These are phyloP conservation scores for Russula sp. DNA, from an alignment of 768 basidiomycete genomes.

Conservation along the genomic window DNA sequence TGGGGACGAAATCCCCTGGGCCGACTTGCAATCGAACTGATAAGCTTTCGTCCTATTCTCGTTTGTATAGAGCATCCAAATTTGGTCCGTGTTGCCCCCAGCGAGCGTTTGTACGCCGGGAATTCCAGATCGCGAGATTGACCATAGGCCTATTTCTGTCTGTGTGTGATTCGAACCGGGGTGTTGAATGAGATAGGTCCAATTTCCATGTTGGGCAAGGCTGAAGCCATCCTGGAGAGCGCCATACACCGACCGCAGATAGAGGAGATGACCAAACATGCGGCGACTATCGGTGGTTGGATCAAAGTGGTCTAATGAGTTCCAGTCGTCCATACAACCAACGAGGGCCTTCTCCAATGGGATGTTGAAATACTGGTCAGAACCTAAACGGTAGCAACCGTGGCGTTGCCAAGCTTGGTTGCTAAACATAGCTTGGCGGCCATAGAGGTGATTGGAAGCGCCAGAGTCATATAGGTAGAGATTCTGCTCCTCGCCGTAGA, in stretches of 20 bases:
- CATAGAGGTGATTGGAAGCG: conserved; percentile 87
- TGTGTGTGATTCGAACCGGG: conserved; percentile 78
- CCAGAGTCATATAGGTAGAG: conserved; percentile 84
- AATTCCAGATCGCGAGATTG: conserved; percentile 64
- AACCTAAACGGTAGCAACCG: conserved; percentile 87
- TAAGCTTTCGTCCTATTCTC: conserved; percentile 70
- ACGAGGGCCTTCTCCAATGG: conserved; percentile 70
- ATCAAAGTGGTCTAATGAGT: conserved; percentile 91
- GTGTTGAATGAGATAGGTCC: conserved; percentile 71
- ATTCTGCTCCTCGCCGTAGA: conserved; percentile 90
- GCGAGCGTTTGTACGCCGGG: conserved; percentile 51
- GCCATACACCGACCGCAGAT: conserved; percentile 61
- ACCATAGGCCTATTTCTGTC: conserved; percentile 89
- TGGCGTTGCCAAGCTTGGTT: conserved; percentile 88
- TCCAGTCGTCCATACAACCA: conserved; percentile 91
- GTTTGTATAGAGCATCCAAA: conserved; percentile 86
- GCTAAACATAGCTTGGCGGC: conserved; percentile 88
- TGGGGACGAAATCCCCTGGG: conserved; percentile 75
- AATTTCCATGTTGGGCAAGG: conserved; percentile 76
- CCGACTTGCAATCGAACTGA: conserved; percentile 49
- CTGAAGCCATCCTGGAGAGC: conserved; percentile 83
- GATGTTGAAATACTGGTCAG: conserved; percentile 92
- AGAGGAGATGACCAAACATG: conserved; percentile 64
- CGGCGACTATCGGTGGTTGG: conserved; percentile 76
- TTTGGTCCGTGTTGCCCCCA: conserved; percentile 55